Evolutionary conservation across 2,329 filamentous ascomycete species (phyloP).

Genomic region (Penicillium vulpinum): DNA sequence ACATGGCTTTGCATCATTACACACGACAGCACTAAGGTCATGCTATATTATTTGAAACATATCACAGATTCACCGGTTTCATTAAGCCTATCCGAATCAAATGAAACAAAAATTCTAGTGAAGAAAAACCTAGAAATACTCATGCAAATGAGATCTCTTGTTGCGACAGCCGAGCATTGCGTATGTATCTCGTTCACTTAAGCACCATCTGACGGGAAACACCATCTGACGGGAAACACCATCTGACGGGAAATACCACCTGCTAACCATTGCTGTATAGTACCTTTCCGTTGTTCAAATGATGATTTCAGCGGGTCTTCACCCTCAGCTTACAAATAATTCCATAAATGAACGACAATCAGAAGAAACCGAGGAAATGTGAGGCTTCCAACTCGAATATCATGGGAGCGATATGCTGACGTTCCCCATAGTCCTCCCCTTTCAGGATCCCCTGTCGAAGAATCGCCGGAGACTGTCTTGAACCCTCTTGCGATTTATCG

Average conservation of each 20-base stretch:
- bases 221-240: no score
- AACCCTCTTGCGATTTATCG: slow-evolving; percentile 26
- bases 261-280: slow-evolving; percentile 1
- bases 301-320: slow-evolving; percentile 14
- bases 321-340: background rate
- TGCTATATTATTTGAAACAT: slow-evolving; percentile 50
- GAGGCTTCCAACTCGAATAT: background rate
- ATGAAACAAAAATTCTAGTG: slow-evolving; percentile 11
- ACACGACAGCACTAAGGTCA: slow-evolving; percentile 51
- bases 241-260: background rate
- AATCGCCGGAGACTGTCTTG: slow-evolving; percentile 19
- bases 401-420: background rate
- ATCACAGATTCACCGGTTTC: background rate
- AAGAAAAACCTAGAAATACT: slow-evolving; percentile 14
- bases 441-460: slow-evolving; percentile 15
- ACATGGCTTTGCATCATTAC: slow-evolving; percentile 49
- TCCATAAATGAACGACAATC: background rate
- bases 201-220: no score
- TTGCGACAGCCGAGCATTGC: slow-evolving; percentile 18
- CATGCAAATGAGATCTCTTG: slow-evolving; percentile 17
- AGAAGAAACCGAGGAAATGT: slow-evolving; percentile 2
- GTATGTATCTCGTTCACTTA: slow-evolving; percentile 2
- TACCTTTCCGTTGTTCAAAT: slow-evolving; percentile 16
- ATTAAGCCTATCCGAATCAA: slow-evolving; percentile 29
- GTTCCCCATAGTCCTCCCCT: background rate